Percentiles rank a stretch among this genome's conserved stretches.
phyloP scores from a whole-genome alignment of 2,329 filamentous ascomycete genomes.

The Aureobasidium sp. region DNA sequence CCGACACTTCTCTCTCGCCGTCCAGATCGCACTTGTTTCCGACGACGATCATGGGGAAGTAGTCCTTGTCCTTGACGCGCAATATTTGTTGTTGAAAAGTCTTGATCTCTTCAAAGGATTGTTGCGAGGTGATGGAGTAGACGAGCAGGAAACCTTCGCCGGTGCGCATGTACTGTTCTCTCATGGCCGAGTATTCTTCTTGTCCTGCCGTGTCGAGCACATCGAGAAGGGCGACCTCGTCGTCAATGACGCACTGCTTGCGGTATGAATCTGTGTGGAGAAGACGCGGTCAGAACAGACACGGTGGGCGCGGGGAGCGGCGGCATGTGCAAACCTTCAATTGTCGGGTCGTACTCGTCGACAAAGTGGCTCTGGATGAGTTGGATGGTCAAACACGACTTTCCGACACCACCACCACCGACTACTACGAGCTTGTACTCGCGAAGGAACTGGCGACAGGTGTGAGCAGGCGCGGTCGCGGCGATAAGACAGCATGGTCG shows the following conservation, averaged over 20 bases:
- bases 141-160: slow-evolving; percentile 96
- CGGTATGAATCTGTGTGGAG: slow-evolving; percentile 78
- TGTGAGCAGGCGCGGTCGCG: slow-evolving; percentile 5
- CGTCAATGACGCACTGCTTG: slow-evolving; percentile 99
- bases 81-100: slow-evolving; percentile 99
- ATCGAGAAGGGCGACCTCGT: slow-evolving; percentile 94
- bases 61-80: slow-evolving; percentile 91
- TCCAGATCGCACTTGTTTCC: slow-evolving; percentile 99
- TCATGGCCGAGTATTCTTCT: slow-evolving; percentile 98
- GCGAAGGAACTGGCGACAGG: slow-evolving; percentile 39
- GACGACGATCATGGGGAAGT: slow-evolving; percentile 98
- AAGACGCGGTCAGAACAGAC: background rate
- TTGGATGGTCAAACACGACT: slow-evolving; percentile 98
- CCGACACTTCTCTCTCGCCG: slow-evolving; percentile 79
- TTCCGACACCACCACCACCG: slow-evolving; percentile 95
- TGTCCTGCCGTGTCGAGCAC: slow-evolving; percentile 97
- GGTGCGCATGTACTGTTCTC: slow-evolving; percentile 99
- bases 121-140: slow-evolving; percentile 95
- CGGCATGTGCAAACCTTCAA: slow-evolving; percentile 65
- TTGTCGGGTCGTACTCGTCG: slow-evolving; percentile 98
- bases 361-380: slow-evolving; percentile 81
- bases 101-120: slow-evolving; percentile 97
- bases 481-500: background rate
- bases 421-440: slow-evolving; percentile 72
- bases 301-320: background rate